Conservation (phyloP, 495 filamentous ascomycete genomes). For the Aspergillus campestris region DNA sequence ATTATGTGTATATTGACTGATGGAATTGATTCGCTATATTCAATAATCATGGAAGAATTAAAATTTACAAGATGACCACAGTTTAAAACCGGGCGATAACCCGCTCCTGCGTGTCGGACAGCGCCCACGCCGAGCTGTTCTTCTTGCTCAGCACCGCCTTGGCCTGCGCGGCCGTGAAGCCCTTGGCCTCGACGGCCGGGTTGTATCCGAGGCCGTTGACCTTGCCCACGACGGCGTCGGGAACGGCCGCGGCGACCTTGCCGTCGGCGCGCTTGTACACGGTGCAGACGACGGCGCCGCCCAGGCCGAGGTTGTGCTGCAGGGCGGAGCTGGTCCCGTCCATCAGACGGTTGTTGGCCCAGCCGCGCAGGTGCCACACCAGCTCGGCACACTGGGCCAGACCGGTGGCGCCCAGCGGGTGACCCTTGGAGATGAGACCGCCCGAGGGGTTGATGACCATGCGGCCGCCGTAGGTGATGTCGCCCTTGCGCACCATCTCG, state of each 20-base stretch:
- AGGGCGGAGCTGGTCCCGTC: constrained; percentile 60
- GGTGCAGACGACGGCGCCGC: constrained; percentile 84
- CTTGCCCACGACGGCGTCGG: constrained; percentile 50
- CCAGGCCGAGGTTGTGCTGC: constrained; percentile 92
- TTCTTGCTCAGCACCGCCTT: constrained; percentile 62
- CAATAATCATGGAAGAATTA: constrained; percentile 2
- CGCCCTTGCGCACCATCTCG: constrained; percentile 78
- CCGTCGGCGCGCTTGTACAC: constrained; percentile 88
- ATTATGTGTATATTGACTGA: no score
- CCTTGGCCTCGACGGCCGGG: constrained; percentile 81
- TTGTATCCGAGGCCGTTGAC: constrained; percentile 75
- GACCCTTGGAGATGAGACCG: constrained; percentile 91
- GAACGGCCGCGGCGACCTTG: constrained; percentile 45
- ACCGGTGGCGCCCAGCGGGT: constrained; percentile 88
- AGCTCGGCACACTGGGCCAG: constrained; percentile 93
- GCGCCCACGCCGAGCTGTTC: constrained; percentile 59
- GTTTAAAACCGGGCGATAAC: constrained; percentile 54
- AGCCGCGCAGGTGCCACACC: constrained; percentile 91
- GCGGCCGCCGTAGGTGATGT: constrained; percentile 88
- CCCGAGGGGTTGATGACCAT: constrained; percentile 89
- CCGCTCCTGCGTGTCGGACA: constrained; percentile 64
- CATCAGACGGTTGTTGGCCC: constrained; percentile 84
- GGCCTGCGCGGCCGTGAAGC: constrained; percentile 70
- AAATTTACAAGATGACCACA: neutral
- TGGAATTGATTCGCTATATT: constrained; percentile 2